These are phyloP conservation scores for Tilletiopsis washingtonensis DNA, from an alignment of 1,284 basidiomycete species.

Conservation along the genomic window DNA sequence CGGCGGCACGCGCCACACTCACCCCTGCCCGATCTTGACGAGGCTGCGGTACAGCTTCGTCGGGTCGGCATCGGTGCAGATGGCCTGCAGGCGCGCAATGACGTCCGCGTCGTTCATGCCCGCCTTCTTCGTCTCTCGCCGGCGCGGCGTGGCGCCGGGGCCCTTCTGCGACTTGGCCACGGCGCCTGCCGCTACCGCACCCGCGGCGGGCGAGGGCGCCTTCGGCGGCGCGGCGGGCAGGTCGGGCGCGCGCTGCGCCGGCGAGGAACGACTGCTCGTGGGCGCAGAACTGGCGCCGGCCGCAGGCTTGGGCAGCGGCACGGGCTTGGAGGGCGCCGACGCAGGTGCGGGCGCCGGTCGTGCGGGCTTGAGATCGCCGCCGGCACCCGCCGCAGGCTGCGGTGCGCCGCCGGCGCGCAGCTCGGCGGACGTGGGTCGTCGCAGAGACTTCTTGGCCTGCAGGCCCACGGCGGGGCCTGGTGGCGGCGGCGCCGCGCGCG, in stretches of 20 bases:
- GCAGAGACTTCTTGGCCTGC: background rate
- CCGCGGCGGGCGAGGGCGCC: background rate
- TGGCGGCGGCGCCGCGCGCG: constrained; percentile 7
- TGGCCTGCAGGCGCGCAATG: constrained; percentile 78
- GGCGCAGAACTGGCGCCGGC: background rate
- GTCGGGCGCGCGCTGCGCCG: background rate
- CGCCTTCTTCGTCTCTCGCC: constrained; percentile 65
- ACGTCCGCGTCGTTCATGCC: constrained; percentile 75
- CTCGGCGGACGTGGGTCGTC: background rate
- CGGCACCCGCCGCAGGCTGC: constrained; percentile 21
- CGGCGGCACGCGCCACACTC: constrained; percentile 50
- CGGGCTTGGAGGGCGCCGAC: background rate
- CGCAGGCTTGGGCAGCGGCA: background rate
- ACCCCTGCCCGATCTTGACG: constrained; percentile 94
- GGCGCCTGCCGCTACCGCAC: background rate
- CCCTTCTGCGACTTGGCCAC: background rate
- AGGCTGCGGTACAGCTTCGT: constrained; percentile 84
- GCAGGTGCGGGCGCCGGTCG: constrained; percentile 24
- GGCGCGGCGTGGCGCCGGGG: constrained; percentile 60
- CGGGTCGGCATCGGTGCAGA: constrained; percentile 96
- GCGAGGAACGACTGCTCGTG: background rate
- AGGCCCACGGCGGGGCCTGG: background rate
- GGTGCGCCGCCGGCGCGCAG: background rate
- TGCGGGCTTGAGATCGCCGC: constrained; percentile 22
- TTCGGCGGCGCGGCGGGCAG: background rate